phyloP scores from a whole-genome alignment of 2,329 filamentous ascomycete species.

The Chaetomiaceae sp. region DNA sequence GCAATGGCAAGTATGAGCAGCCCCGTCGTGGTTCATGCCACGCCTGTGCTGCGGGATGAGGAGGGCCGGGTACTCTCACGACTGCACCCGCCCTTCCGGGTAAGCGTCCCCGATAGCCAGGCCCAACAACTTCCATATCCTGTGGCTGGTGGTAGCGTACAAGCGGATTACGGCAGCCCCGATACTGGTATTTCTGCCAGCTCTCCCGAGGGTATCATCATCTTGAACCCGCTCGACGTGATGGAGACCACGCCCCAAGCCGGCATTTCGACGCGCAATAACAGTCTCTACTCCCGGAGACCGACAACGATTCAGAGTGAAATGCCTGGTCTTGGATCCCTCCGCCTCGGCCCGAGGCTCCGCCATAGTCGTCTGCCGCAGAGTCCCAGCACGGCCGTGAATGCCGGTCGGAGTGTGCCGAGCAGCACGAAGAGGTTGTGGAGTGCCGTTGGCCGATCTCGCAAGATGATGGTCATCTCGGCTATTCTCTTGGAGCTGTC shows the following conservation, averaged over 20 bases:
- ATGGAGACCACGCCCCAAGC: conserved; percentile 32
- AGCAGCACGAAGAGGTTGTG: conserved; percentile 11
- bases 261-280: background rate
- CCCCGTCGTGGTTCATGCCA: background rate
- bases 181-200: background rate
- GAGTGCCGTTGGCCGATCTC: conserved; percentile 10
- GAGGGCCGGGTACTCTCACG: background rate
- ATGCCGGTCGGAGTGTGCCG: conserved; percentile 9
- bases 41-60: background rate
- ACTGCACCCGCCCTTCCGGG: background rate
- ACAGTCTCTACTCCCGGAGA: background rate
- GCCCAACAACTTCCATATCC: background rate
- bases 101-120: background rate
- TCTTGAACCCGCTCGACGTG: background rate
- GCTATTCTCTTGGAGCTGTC: conserved; percentile 11
- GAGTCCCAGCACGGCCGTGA: conserved; percentile 35
- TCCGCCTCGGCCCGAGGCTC: conserved; percentile 21
- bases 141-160: background rate
- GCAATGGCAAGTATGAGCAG: too few relatives aligned
- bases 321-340: conserved; percentile 34
- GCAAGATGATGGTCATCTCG: conserved; percentile 6
- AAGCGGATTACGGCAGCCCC: background rate
- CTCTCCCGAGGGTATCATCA: background rate
- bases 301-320: background rate
- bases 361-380: conserved; percentile 29